phyloP scores from a whole-genome alignment of 257 asterid genomes.

The Oldenlandia corymbosa region DNA sequence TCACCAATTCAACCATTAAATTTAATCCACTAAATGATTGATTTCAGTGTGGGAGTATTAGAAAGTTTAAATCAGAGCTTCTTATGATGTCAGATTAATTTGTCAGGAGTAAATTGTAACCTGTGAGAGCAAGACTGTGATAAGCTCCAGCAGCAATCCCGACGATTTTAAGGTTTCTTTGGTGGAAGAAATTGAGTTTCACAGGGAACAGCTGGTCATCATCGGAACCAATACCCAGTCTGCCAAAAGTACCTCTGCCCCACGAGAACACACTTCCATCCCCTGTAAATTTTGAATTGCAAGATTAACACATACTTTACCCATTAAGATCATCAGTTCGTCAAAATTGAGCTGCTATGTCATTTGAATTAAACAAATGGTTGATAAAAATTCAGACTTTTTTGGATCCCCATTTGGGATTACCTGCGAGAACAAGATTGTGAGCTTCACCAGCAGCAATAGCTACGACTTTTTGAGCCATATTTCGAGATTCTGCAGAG shows the following conservation, averaged over 20 bases:
- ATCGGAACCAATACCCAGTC: constrained; percentile 68
- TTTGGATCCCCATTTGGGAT: neutral
- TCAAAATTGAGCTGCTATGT: neutral
- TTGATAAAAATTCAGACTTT: neutral
- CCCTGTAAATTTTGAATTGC: constrained; percentile 26
- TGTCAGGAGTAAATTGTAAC: constrained; percentile 25
- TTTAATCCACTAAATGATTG: neutral
- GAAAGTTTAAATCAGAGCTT: neutral
- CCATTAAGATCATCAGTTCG: neutral
- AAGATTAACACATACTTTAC: neutral
- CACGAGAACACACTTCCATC: constrained; percentile 83
- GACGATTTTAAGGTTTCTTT: constrained; percentile 51
- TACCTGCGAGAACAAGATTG: constrained; percentile 81
- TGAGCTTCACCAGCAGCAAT: constrained; percentile 87
- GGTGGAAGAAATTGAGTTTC: constrained; percentile 44
- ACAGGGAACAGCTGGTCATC: constrained; percentile 47
- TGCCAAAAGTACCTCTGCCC: constrained; percentile 93
- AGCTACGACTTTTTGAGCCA: constrained; percentile 47
- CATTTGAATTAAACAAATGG: neutral
- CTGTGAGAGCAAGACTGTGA: constrained; percentile 91
- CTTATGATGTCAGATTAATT: neutral
- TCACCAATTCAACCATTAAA: constrained; percentile 16
- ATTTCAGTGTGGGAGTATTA: neutral
- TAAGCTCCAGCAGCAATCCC: constrained; percentile 84
- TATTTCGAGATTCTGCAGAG: constrained; percentile 13